Conservation (phyloP, 805 yeast species). For the Suhomyces tanzawaensis region DNA sequence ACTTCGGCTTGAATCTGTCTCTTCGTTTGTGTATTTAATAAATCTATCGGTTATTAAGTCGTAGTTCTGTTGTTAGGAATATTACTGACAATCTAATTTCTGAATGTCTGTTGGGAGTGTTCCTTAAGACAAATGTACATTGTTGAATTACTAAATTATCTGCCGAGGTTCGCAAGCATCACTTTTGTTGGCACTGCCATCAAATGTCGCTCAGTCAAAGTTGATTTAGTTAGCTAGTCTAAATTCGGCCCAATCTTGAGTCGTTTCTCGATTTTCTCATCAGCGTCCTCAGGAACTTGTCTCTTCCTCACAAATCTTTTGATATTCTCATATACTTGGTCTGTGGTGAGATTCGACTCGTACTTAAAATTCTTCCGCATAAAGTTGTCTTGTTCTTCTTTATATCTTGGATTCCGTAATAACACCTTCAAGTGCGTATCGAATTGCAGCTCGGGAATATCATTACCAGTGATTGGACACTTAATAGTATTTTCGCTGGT, state of each 20-base stretch:
- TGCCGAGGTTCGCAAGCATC: too few species aligned
- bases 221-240: too few species aligned
- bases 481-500: constrained; percentile 40
- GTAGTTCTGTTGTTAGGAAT: background rate
- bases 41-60: constrained; percentile 4
- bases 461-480: constrained; percentile 78
- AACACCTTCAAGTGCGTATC: constrained; percentile 68
- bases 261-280: constrained; percentile 3
- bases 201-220: too few species aligned
- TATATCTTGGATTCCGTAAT: constrained; percentile 75
- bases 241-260: constrained; percentile 11
- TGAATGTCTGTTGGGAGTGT: too few species aligned
- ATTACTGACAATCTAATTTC: too few species aligned
- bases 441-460: constrained; percentile 68
- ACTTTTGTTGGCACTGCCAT: too few species aligned
- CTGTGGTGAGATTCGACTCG: constrained; percentile 49
- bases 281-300: constrained; percentile 4
- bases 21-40: constrained; percentile 23
- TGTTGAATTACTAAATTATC: too few species aligned
- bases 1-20: background rate
- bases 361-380: constrained; percentile 52
- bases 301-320: constrained; percentile 28
- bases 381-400: constrained; percentile 62
- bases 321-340: constrained; percentile 62
- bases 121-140: background rate